Evolutionary conservation across 805 yeast species (phyloP).

Genomic region (Kuraishia ogatae): DNA sequence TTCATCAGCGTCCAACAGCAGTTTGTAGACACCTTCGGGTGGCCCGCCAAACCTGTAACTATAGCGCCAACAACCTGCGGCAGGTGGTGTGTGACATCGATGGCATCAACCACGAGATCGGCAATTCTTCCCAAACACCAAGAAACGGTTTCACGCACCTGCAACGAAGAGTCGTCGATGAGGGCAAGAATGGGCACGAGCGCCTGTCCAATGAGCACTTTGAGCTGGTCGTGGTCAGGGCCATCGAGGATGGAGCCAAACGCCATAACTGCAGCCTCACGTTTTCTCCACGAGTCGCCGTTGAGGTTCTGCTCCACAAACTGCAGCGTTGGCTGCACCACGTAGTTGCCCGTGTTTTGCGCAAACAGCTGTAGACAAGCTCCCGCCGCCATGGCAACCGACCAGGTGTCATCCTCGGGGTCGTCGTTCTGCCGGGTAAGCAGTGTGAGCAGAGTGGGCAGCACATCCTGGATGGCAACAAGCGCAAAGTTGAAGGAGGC

Average conservation of each 20-base stretch:
- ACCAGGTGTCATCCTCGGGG: constrained; percentile 95
- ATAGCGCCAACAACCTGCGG: constrained; percentile 70
- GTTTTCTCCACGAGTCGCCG: constrained; percentile 64
- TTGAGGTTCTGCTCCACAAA: constrained; percentile 74
- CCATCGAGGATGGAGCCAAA: constrained; percentile 96
- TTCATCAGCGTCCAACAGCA: constrained; percentile 97
- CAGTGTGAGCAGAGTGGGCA: constrained; percentile 76
- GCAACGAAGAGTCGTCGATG: constrained; percentile 67
- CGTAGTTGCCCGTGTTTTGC: constrained; percentile 77
- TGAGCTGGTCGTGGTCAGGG: constrained; percentile 68
- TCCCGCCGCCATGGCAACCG: constrained; percentile 97
- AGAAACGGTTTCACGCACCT: constrained; percentile 94
- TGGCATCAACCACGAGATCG: constrained; percentile 72
- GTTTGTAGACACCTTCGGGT: constrained; percentile 90
- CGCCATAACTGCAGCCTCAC: constrained; percentile 99
- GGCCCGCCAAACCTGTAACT: constrained; percentile 75
- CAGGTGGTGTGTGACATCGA: constrained; percentile 55
- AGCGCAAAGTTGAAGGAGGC: constrained; percentile 74
- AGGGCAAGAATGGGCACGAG: constrained; percentile 66
- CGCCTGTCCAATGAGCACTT: constrained; percentile 69
- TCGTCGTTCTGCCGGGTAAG: constrained; percentile 88
- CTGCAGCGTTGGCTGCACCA: constrained; percentile 74
- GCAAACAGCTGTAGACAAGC: constrained; percentile 94
- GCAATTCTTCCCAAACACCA: constrained; percentile 98
- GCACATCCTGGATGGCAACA: constrained; percentile 73